These are phyloP conservation scores for Arthrocladium fulminans DNA, from an alignment of 2,329 filamentous ascomycete genomes.

Conservation along the genomic window DNA sequence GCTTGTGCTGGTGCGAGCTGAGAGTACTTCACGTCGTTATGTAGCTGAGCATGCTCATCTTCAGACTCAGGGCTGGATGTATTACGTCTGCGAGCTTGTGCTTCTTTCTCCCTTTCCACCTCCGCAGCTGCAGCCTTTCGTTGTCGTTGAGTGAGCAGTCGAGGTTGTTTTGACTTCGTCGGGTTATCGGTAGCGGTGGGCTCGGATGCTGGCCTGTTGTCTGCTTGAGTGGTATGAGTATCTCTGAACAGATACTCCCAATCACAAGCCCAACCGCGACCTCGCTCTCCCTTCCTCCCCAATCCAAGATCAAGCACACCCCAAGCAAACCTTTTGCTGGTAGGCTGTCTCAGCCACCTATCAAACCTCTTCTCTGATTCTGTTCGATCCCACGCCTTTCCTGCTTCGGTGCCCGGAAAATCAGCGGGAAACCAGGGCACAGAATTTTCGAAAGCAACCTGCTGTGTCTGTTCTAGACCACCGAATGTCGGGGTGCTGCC, in stretches of 20 bases:
- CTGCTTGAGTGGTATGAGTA: slow-evolving; percentile 11
- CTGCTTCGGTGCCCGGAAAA: slow-evolving; percentile 68
- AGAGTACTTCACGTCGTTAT: slow-evolving; percentile 23
- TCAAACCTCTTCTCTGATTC: slow-evolving; percentile 52
- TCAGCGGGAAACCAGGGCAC: slow-evolving; percentile 81
- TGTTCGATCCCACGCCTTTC: slow-evolving; percentile 65
- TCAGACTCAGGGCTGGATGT: slow-evolving; percentile 15
- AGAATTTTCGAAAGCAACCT: slow-evolving; percentile 71
- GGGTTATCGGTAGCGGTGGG: no score
- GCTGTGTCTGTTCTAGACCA: slow-evolving; percentile 68
- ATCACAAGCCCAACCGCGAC: slow-evolving; percentile 72
- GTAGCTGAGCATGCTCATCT: slow-evolving; percentile 9
- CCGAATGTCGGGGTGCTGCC: slow-evolving; percentile 76
- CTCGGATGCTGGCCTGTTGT: slow-evolving; percentile 3
- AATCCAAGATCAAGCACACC: slow-evolving; percentile 63
- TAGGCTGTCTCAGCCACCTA: slow-evolving; percentile 69
- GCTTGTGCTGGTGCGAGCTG: slow-evolving; percentile 36
- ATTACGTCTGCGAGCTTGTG: slow-evolving; percentile 11
- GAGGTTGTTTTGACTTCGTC: background rate
- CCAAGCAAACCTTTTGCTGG: slow-evolving; percentile 71
- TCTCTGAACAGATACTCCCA: slow-evolving; percentile 59
- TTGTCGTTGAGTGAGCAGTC: slow-evolving; percentile 16
- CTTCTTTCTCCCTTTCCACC: slow-evolving; percentile 9
- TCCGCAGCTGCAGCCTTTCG: slow-evolving; percentile 18
- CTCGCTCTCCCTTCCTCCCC: slow-evolving; percentile 70